Percentiles rank a stretch among this genome's conserved stretches.
phyloP scores from a whole-genome alignment of 768 basidiomycete genomes.

The Kwoniella botswanensis region DNA sequence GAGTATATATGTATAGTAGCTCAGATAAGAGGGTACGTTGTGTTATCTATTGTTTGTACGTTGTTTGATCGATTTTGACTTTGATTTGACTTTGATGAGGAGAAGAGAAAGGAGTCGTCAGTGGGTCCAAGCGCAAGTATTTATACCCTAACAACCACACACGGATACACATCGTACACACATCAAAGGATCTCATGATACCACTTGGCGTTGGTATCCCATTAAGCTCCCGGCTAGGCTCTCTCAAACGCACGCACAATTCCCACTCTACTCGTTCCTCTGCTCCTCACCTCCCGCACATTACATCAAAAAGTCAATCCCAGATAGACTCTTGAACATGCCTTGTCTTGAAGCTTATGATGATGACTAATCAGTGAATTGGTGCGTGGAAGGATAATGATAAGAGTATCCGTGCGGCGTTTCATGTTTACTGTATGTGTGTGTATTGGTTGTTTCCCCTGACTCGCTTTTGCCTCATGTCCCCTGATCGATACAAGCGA shows the following conservation, averaged over 20 bases:
- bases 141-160: not conserved
- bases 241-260: not conserved
- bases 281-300: too few relatives aligned
- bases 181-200: too few relatives aligned
- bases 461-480: not conserved
- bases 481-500: not conserved
- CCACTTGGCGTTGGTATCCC: too few relatives aligned
- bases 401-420: not conserved
- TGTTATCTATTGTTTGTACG: not conserved
- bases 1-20: not conserved
- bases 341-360: not conserved
- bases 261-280: not conserved
- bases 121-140: not conserved
- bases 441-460: not conserved
- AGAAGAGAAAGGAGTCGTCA: slow-evolving; percentile 1
- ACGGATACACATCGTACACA: not conserved
- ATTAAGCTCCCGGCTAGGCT: not conserved
- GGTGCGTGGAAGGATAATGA: not conserved
- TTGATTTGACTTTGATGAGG: not conserved
- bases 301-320: not conserved
- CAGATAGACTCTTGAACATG: not conserved
- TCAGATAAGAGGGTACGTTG: not conserved
- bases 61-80: not conserved
- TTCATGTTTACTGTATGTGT: not conserved
- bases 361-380: not conserved